A percentile compares a stretch with the other conserved stretches of the same genome.
These are phyloP conservation scores for Globisporangium parvum DNA, from an alignment of 352 stramenopile genomes.

Conservation along the genomic window DNA sequence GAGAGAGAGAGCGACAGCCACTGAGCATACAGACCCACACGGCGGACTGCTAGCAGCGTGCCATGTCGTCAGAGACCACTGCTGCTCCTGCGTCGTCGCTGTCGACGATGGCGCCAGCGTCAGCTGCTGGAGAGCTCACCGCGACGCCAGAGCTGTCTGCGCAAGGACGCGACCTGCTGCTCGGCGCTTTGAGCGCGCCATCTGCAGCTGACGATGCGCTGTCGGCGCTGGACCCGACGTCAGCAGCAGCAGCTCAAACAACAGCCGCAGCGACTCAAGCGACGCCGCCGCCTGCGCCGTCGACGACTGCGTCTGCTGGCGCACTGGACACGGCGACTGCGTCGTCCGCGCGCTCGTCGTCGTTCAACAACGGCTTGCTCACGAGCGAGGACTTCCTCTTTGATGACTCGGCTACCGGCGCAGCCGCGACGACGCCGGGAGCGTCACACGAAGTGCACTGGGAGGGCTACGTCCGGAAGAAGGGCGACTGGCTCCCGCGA, in stretches of 20 bases:
- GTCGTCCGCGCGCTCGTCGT: slow-evolving; percentile 11
- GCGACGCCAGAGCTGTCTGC: slow-evolving; percentile 21
- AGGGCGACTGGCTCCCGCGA: slow-evolving; percentile 86
- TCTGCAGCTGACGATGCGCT: slow-evolving; percentile 2
- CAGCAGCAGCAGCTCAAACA: neutral
- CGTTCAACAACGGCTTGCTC: slow-evolving; percentile 11
- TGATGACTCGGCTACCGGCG: slow-evolving; percentile 11
- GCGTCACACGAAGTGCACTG: slow-evolving; percentile 77
- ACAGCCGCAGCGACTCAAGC: neutral
- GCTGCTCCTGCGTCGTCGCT: slow-evolving; percentile 1
- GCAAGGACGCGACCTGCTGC: slow-evolving; percentile 39
- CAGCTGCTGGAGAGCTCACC: slow-evolving; percentile 4
- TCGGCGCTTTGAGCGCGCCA: slow-evolving; percentile 22
- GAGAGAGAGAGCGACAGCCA: no score
- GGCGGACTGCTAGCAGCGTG: no score
- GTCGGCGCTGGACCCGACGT: neutral
- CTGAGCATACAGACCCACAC: no score
- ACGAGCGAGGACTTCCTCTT: slow-evolving; percentile 19
- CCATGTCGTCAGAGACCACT: neutral
- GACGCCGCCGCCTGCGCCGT: neutral
- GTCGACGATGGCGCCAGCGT: neutral
- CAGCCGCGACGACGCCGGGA: slow-evolving; percentile 26
- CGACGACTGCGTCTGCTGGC: slow-evolving; percentile 2
- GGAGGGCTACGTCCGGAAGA: slow-evolving; percentile 87
- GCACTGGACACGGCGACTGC: slow-evolving; percentile 4